Percentiles rank a stretch among this genome's conserved stretches.
phyloP scores from a whole-genome alignment of 352 stramenopile species.

The Phytophthora pinifolia region DNA sequence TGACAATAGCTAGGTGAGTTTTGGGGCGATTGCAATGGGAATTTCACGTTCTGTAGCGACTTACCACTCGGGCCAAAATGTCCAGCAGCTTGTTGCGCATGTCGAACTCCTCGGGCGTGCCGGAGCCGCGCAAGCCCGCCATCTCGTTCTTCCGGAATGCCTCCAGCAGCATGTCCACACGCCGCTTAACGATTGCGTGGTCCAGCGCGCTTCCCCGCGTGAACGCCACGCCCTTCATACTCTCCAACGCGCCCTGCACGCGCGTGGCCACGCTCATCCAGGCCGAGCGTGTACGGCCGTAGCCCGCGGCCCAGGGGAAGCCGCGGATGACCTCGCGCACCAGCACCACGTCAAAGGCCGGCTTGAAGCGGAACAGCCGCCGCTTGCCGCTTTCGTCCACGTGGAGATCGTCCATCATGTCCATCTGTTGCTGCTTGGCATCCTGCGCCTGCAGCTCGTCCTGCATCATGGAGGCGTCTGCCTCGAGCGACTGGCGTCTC shows the following conservation, averaged over 20 bases:
- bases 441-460: slow-evolving; percentile 17
- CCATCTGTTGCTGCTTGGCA: slow-evolving; percentile 15
- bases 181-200: slow-evolving; percentile 41
- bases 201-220: slow-evolving; percentile 27
- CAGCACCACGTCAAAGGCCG: slow-evolving; percentile 38
- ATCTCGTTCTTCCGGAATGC: slow-evolving; percentile 42
- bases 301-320: slow-evolving; percentile 44
- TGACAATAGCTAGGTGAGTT: slow-evolving; percentile 12
- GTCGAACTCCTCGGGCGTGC: slow-evolving; percentile 36
- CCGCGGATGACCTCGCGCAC: slow-evolving; percentile 42
- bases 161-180: slow-evolving; percentile 41
- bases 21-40: neutral
- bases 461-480: slow-evolving; percentile 24
- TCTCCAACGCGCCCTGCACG: slow-evolving; percentile 32
- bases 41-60: slow-evolving; percentile 1
- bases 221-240: slow-evolving; percentile 24
- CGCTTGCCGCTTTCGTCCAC: slow-evolving; percentile 27
- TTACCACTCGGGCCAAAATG: slow-evolving; percentile 33
- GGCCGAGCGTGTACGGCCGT: slow-evolving; percentile 40
- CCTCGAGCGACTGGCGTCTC: slow-evolving; percentile 24
- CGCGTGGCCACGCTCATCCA: slow-evolving; percentile 36
- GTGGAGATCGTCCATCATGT: slow-evolving; percentile 31
- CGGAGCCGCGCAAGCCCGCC: slow-evolving; percentile 32
- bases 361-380: slow-evolving; percentile 42
- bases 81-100: slow-evolving; percentile 41